Evolutionary conservation across 2,329 filamentous ascomycete genomes (phyloP).

Genomic region (Celoporthe dispersa): DNA sequence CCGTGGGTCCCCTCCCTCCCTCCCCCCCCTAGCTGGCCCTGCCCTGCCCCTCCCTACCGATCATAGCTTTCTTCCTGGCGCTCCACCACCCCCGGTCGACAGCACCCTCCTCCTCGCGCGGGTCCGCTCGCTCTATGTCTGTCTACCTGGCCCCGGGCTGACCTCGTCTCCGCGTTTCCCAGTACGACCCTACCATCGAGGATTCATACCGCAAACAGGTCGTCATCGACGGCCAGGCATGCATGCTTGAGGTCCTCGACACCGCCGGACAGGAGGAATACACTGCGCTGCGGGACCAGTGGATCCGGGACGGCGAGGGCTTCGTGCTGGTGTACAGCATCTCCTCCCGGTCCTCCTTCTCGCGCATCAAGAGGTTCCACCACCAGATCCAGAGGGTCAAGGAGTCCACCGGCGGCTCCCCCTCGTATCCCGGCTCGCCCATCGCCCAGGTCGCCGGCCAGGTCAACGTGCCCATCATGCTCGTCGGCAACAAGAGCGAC

Average conservation of each 20-base stretch:
- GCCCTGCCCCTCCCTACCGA: constrained; percentile 3
- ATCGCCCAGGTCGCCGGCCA: constrained; percentile 63
- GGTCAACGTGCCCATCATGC: constrained; percentile 88
- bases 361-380: constrained; percentile 93
- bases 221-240: constrained; percentile 91
- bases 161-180: constrained; percentile 18
- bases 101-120: too few relatives aligned
- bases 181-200: constrained; percentile 89
- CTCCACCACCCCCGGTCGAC: background rate
- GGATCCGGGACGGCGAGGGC: constrained; percentile 97
- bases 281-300: constrained; percentile 93
- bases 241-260: constrained; percentile 97
- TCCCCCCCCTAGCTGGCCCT: constrained; percentile 10
- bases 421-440: constrained; percentile 77
- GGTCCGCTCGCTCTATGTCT: too few relatives aligned
- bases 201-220: constrained; percentile 88
- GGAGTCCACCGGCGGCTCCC: constrained; percentile 79
- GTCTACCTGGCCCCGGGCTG: constrained; percentile 4
- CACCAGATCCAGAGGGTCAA: constrained; percentile 97
- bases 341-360: constrained; percentile 93
- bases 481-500: constrained; percentile 98
- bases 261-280: constrained; percentile 99
- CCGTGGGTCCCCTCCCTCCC: constrained; percentile 56
- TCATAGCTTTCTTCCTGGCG: constrained; percentile 1
- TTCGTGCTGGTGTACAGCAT: constrained; percentile 99